Percentiles rank a stretch among this genome's conserved stretches.
Evolutionary conservation across 2,329 filamentous ascomycete species (phyloP).

Genomic region (Fusarium stilboides): DNA sequence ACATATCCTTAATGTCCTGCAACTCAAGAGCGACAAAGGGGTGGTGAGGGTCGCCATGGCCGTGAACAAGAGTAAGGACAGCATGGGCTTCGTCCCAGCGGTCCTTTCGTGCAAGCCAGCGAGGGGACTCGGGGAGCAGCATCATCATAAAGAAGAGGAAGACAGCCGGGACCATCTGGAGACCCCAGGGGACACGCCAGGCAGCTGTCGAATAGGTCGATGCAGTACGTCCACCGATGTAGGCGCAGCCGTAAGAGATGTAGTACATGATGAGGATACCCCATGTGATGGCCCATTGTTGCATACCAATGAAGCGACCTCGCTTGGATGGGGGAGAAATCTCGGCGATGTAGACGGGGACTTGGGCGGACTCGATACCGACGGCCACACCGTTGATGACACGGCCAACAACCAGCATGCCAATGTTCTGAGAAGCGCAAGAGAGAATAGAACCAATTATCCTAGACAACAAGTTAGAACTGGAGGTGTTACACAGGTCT

Average conservation of each 20-base stretch:
- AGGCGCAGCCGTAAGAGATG: constrained; percentile 76
- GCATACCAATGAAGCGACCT: constrained; percentile 63
- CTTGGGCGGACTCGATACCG: constrained; percentile 76
- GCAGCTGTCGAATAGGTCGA: constrained; percentile 68
- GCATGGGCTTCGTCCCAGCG: constrained; percentile 72
- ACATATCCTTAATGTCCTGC: constrained; percentile 79
- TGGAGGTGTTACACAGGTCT: neutral
- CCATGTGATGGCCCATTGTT: constrained; percentile 81
- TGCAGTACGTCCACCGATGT: constrained; percentile 60
- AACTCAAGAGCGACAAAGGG: constrained; percentile 78
- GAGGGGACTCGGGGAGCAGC: constrained; percentile 67
- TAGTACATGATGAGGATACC: constrained; percentile 78
- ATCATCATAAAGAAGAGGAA: constrained; percentile 73
- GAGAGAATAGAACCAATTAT: constrained; percentile 63
- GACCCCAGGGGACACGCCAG: constrained; percentile 74
- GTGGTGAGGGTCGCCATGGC: constrained; percentile 74
- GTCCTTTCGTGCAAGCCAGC: constrained; percentile 79
- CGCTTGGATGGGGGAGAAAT: constrained; percentile 71
- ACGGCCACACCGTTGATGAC: constrained; percentile 76
- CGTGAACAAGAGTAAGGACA: constrained; percentile 72
- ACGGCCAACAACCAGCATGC: constrained; percentile 61
- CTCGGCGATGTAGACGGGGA: constrained; percentile 80
- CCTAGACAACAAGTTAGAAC: constrained; percentile 51
- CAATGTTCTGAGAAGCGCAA: constrained; percentile 61
- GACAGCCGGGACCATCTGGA: constrained; percentile 71